phyloP scores from a whole-genome alignment of 352 stramenopile species.

The Phytophthora syringae region DNA sequence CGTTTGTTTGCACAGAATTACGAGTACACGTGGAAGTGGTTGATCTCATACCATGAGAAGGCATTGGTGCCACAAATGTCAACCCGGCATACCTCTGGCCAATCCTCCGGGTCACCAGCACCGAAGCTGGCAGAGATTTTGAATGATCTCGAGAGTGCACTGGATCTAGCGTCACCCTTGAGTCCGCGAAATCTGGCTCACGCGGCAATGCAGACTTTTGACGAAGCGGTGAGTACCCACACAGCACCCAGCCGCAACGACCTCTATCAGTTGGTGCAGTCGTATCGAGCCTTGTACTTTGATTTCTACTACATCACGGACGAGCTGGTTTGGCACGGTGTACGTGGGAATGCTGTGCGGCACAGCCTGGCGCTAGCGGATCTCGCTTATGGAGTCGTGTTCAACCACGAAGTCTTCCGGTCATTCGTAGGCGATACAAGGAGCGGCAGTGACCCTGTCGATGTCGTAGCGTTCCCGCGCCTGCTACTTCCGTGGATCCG shows the following conservation, averaged over 20 bases:
- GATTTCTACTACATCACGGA: conserved; percentile 93
- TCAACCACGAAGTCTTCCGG: conserved; percentile 86
- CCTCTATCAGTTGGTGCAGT: conserved; percentile 71
- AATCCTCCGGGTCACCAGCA: conserved; percentile 24
- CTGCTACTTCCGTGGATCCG: conserved; percentile 86
- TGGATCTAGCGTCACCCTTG: conserved; percentile 73
- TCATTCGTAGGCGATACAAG: conserved; percentile 52
- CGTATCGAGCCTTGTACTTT: conserved; percentile 87
- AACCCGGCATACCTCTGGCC: conserved; percentile 29
- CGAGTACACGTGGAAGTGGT: conserved; percentile 77
- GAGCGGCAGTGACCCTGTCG: conserved; percentile 20
- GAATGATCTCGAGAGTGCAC: conserved; percentile 60
- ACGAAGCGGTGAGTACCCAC: conserved; percentile 34
- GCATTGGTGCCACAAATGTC: conserved; percentile 25
- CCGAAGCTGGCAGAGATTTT: conserved; percentile 61
- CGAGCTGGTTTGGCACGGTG: conserved; percentile 88
- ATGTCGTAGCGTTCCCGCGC: conserved; percentile 55
- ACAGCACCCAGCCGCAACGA: conserved; percentile 40
- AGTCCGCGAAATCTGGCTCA: conserved; percentile 61
- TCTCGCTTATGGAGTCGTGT: conserved; percentile 84
- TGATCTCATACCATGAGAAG: conserved; percentile 73
- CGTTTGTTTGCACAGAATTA: conserved; percentile 57
- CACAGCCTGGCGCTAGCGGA: conserved; percentile 86
- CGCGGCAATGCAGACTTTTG: conserved; percentile 43
- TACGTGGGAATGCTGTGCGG: conserved; percentile 82